Conservation (phyloP, 768 basidiomycete genomes). For the Coprinopsis marcescibilis region DNA sequence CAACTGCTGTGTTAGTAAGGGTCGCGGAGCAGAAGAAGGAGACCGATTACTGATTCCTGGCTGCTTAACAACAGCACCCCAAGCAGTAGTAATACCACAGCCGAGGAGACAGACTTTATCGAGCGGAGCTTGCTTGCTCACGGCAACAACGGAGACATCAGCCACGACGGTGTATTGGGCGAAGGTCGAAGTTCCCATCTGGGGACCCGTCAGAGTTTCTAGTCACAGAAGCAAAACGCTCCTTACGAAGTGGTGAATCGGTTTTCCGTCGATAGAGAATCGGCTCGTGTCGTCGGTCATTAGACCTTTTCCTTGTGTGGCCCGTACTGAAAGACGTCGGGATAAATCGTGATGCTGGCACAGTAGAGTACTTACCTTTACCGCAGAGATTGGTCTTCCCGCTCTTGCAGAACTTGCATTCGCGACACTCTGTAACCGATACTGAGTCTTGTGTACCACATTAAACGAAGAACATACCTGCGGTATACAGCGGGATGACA, state of each 20-base stretch:
- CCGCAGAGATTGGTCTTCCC: slow-evolving; percentile 99
- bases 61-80: slow-evolving; percentile 93
- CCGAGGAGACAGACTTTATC: slow-evolving; percentile 97
- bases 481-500: slow-evolving; percentile 95
- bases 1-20: slow-evolving; percentile 3
- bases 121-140: slow-evolving; percentile 80
- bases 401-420: slow-evolving; percentile 99
- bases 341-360: slow-evolving; percentile 1
- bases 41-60: slow-evolving; percentile 65
- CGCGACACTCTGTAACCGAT: slow-evolving; percentile 63
- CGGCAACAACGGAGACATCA: slow-evolving; percentile 92
- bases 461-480: slow-evolving; percentile 48
- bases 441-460: neutral
- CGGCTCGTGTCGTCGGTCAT: slow-evolving; percentile 90
- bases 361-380: slow-evolving; percentile 49
- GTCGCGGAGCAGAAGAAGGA: neutral
- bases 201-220: neutral
- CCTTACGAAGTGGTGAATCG: slow-evolving; percentile 87
- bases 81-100: slow-evolving; percentile 97
- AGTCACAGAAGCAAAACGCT: neutral
- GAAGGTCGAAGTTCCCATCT: slow-evolving; percentile 99
- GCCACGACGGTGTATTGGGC: slow-evolving; percentile 99
- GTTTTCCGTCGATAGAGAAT: slow-evolving; percentile 85
- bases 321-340: slow-evolving; percentile 52
- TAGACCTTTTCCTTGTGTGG: slow-evolving; percentile 88